Percentiles rank a stretch among this genome's conserved stretches.
Conservation (phyloP, 2,329 filamentous ascomycete genomes). For the Cladophialophora immunda region DNA sequence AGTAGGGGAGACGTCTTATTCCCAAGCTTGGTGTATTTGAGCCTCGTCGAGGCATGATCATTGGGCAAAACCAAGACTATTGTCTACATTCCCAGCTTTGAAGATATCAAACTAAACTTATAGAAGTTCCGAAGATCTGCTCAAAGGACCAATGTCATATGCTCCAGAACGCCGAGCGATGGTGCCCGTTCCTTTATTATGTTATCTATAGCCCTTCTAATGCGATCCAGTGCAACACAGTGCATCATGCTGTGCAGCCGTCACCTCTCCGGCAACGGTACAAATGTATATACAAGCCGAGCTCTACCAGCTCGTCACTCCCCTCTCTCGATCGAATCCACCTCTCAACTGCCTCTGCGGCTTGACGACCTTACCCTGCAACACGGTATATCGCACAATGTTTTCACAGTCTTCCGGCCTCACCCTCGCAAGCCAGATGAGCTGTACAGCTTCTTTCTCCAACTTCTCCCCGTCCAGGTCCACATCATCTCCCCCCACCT, state of each 20-base stretch:
- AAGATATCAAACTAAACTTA: not conserved
- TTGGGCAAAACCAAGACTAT: slow-evolving; percentile 40
- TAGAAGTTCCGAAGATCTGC: not conserved
- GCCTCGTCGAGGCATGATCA: slow-evolving; percentile 40
- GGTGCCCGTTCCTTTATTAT: slow-evolving; percentile 4
- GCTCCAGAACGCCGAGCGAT: not conserved
- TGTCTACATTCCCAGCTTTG: slow-evolving; percentile 31
- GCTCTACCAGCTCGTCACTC: slow-evolving; percentile 83
- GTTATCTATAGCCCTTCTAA: slow-evolving; percentile 6
- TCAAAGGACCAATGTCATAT: not conserved
- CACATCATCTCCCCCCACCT: slow-evolving; percentile 39
- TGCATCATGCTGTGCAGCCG: not conserved
- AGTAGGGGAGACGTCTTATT: slow-evolving; percentile 39
- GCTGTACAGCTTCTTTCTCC: slow-evolving; percentile 74
- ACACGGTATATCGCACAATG: slow-evolving; percentile 83
- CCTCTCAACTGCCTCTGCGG: slow-evolving; percentile 84
- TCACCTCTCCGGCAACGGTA: not conserved
- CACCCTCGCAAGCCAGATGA: slow-evolving; percentile 90
- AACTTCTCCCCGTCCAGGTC: slow-evolving; percentile 39
- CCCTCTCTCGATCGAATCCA: slow-evolving; percentile 84
- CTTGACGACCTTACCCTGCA: slow-evolving; percentile 95
- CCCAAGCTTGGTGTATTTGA: slow-evolving; percentile 38
- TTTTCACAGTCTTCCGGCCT: slow-evolving; percentile 91
- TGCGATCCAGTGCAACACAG: not conserved
- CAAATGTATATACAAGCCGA: not conserved